Base-by-base conservation (phyloP, 306 rosid species). In the Morella rubra region DNA sequence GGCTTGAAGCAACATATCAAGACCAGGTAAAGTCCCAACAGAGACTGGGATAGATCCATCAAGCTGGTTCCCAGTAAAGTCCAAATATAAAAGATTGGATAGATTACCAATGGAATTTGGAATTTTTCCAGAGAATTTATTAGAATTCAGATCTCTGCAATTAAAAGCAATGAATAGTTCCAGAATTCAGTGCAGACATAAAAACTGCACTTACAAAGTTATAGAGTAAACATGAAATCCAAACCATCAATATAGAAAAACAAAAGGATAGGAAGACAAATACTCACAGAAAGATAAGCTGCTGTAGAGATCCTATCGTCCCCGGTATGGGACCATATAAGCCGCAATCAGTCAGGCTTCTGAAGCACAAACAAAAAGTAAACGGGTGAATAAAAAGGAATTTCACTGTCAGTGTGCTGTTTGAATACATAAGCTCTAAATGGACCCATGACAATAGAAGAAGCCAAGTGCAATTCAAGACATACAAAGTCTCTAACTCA, bases 41-140 rank as follows among this genome's bases (percentile, higher is more conserved):
- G 89, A 86, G 45, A 86, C 78, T 13, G 89, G 87, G 75, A 86
- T 59, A 15, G 80, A 0, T 72, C 87, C 89, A 0, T 13, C 50
- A 46, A 86, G 80, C 12, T 45, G 24, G 73, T 86, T 86, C 32
- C 55, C 82, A 7, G 87, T 68, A 54, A 86, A 27, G 76, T 86
- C 89, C 40, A 86, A 79, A 82, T 81, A 80, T 12, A 11, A 22
- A 2, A 86, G 89, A 7, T 69, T 75, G 70, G 85, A 42, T 3
- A 86, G 84, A 40, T 72, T 86, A 22, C 89, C 87, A 15, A 86
- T 71, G 60, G 87, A 77, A 27, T 62, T 66, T 5, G 89, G 89
- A 68, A 86, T 83, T 41, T 0, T 3, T 15, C 87, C 89, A 37
- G 5, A 15, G 70, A 86, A 80, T 0, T 49, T 44, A 50, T 86